Base-by-base conservation (phyloP, 2,329 filamentous ascomycete species). In the Bipolaris sorokiniana region DNA sequence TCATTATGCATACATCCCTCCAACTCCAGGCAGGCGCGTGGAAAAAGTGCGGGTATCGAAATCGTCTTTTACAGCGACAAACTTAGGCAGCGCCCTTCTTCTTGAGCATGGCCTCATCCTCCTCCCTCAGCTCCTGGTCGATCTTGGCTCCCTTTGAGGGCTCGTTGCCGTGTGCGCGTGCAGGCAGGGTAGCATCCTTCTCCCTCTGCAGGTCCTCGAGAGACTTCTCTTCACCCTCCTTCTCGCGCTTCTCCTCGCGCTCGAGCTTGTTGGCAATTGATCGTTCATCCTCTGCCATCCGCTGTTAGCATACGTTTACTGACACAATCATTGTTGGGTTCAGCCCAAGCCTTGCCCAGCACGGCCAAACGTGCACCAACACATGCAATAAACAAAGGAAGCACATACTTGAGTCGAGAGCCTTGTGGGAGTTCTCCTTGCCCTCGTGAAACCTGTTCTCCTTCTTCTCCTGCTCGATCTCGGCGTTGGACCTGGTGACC, bases 141-240 rank as follows among this genome's bases (percentile, higher is more conserved):
- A 91, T 83, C 81, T 89, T 84, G 22, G 89, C 90, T 16, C 90
- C 89, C 69, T 81, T 85, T 18, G 86, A 89, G 1, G 89, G 90
- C 78, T 91, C 83, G 72, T 92, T 92, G 58, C 89, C 89, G 71
- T 92, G 89, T 62, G 82, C 71, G 65, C 78, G 84, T 53, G 89
- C 89, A 13, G 78, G 78, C 41, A 79, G 64, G 3, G 76, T 90
- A 3, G 88, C 82, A 65, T 91, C 88, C 67, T 85, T 77, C 78
- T 89, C 83, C 66, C 67, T 72, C 67, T 59, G 68, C 37, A 45
- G 64, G 66, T 82, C 78, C 42, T 76, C 61, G 44, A 66, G 63
- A 56, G 71, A 64, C 49, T 65, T 51, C 20, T 62, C 61, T 31
- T 78, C 72, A 1, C 57, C 54, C 26, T 80, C 78, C 23, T 82